Conservation (phyloP, 2,329 filamentous ascomycete species). For the Huntiella omanensis region DNA sequence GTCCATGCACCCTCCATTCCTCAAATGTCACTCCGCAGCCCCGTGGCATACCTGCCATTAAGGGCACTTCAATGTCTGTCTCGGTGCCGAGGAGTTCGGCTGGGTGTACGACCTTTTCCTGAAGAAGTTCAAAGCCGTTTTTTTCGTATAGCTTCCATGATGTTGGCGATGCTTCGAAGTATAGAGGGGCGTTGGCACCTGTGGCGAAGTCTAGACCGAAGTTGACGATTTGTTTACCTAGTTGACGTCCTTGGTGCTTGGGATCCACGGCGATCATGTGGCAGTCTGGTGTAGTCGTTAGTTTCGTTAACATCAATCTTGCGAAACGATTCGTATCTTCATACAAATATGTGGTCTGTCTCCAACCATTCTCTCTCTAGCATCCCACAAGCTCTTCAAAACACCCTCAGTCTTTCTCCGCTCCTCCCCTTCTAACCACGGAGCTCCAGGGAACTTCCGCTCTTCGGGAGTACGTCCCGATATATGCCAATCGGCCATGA, state of each 20-base stretch:
- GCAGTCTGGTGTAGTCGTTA: conserved; percentile 12
- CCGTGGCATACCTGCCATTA: conserved; percentile 24
- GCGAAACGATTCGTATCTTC: conserved; percentile 13
- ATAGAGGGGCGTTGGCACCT: conserved; percentile 22
- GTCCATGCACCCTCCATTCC: conserved; percentile 15
- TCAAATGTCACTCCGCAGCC: conserved; percentile 18
- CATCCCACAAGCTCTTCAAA: conserved; percentile 23
- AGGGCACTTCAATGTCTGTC: conserved; percentile 21
- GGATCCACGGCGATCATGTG: conserved; percentile 28
- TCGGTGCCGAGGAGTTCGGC: conserved; percentile 19
- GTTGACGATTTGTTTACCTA: conserved; percentile 23
- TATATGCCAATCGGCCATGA: conserved; percentile 25
- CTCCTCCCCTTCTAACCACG: conserved; percentile 26
- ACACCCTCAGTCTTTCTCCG: conserved; percentile 25
- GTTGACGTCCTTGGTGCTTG: conserved; percentile 23
- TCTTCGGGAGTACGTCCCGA: conserved; percentile 21
- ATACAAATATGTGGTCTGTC: conserved; percentile 23
- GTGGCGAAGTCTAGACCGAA: conserved; percentile 22
- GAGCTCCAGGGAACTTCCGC: conserved; percentile 24
- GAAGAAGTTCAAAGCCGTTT: conserved; percentile 24
- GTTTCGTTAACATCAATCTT: not conserved
- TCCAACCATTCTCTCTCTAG: conserved; percentile 23
- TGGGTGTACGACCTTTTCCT: conserved; percentile 22
- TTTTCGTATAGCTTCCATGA: conserved; percentile 26
- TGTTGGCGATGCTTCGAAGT: conserved; percentile 27